Evolutionary conservation across 2,329 filamentous ascomycete genomes (phyloP), one percentile per base, ranked within the genome.

Genomic region (Orbilia ellipsospora): DNA sequence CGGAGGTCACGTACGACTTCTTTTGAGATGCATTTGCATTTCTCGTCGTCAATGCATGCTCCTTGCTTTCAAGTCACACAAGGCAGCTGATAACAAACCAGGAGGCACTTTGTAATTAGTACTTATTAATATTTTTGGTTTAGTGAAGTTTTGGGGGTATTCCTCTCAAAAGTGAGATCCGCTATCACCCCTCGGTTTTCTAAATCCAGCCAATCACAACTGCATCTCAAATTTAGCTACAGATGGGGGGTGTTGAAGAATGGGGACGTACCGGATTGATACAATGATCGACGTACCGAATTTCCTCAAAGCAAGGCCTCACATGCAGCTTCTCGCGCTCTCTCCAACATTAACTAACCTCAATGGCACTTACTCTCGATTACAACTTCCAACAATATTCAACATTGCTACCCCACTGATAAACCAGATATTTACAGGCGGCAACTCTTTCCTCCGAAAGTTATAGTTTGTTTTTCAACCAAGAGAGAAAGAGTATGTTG

Each of bases 341-440:
- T 26, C 4, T 28, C 28, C 16, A 23, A 42, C 16, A 40, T 56
- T 7, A 23, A 7, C 45, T 20, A 12, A 20, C 18, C 48, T 23
- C 20, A 23, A 23, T 23, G 23, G 23, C 23, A 23, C 12, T 52
- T 5, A 2, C 48, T 54, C 28, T 56, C 51, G 16, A 40, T 40
- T 56, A 36, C 50, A 67, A 67, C 56, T 74, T 74, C 40, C 70
- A 74, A 74, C 70, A 68, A 45, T 36, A 36, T 64, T 62, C 70
- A 74, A 74, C 70, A 42, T 56, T 20, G 36, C 42, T n/a, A 56
- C 20, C 57, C 65, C 66, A 70, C 66, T 10, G 65, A 57, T 18
- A 23, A 52, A 5, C 16, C 16, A 45, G 3, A 26, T 36, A 36
- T 36, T 36, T 36, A 2, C 12, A 70, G 51, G 45, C 66, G 66